phyloP scores from a whole-genome alignment of 2,329 filamentous ascomycete species.

The Penicillium hesseltinei region DNA sequence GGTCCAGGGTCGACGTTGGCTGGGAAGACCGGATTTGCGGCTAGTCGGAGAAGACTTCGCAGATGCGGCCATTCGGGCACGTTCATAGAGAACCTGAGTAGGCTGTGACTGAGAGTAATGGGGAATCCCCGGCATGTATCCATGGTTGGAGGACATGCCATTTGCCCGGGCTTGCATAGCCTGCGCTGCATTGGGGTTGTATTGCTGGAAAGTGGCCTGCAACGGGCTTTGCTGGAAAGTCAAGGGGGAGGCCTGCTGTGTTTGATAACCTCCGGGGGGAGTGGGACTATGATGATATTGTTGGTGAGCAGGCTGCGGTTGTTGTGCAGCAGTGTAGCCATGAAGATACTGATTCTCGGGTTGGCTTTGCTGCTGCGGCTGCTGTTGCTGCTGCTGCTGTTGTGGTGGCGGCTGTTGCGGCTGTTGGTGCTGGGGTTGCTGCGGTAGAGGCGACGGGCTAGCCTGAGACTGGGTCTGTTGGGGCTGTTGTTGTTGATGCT shows the following conservation, averaged over 20 bases:
- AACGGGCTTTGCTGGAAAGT: slow-evolving; percentile 43
- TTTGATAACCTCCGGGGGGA: slow-evolving; percentile 35
- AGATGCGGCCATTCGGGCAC: slow-evolving; percentile 55
- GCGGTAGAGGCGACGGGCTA: slow-evolving; percentile 23
- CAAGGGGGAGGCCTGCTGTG: slow-evolving; percentile 29
- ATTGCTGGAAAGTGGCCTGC: slow-evolving; percentile 44
- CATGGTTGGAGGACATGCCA: slow-evolving; percentile 39
- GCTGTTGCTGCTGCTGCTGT: slow-evolving; percentile 18
- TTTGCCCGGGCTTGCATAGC: slow-evolving; percentile 32
- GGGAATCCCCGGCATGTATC: slow-evolving; percentile 47
- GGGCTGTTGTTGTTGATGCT: slow-evolving; percentile 33
- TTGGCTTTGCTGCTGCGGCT: slow-evolving; percentile 24
- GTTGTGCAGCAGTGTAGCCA: slow-evolving; percentile 36
- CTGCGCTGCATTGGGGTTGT: slow-evolving; percentile 35
- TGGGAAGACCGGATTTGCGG: slow-evolving; percentile 53
- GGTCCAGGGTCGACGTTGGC: slow-evolving; percentile 75
- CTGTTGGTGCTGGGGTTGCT: slow-evolving; percentile 31
- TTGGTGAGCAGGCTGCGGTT: slow-evolving; percentile 29
- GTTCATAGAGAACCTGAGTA: slow-evolving; percentile 58
- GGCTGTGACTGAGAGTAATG: slow-evolving; percentile 49
- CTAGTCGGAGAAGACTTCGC: slow-evolving; percentile 55
- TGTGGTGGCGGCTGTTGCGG: slow-evolving; percentile 22
- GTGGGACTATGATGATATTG: slow-evolving; percentile 38
- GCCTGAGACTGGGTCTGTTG: slow-evolving; percentile 23
- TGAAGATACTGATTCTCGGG: slow-evolving; percentile 34